Evolutionary conservation across 176 grass and related monocot genomes (phyloP).

Genomic region (Poa annua): DNA sequence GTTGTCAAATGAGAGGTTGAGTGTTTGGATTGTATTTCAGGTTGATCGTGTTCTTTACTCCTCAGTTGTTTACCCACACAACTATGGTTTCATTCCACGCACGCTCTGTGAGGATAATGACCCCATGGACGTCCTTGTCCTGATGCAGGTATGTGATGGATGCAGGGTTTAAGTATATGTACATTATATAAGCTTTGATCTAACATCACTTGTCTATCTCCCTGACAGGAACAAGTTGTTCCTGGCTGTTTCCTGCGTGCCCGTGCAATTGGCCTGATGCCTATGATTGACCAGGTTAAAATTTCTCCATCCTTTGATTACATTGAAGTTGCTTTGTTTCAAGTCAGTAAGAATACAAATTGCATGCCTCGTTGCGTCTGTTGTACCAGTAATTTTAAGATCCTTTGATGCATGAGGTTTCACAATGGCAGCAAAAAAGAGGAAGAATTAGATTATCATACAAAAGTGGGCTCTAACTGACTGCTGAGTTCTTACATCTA

Average conservation of each 20-base stretch:
- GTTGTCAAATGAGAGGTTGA: slow-evolving; percentile 1
- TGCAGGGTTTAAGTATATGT: slow-evolving; percentile 12
- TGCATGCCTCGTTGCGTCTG: not conserved
- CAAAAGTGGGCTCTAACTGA: slow-evolving; percentile 5
- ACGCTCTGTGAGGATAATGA: slow-evolving; percentile 93
- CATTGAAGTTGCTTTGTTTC: slow-evolving; percentile 34
- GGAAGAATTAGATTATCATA: not conserved
- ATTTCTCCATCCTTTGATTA: slow-evolving; percentile 20
- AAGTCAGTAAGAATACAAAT: slow-evolving; percentile 7
- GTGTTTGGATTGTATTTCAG: slow-evolving; percentile 52
- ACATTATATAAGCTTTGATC: slow-evolving; percentile 9
- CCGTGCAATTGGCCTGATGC: slow-evolving; percentile 98
- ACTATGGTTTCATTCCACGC: slow-evolving; percentile 96
- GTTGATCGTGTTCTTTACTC: slow-evolving; percentile 98
- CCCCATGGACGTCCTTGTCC: slow-evolving; percentile 86
- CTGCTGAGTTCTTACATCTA: slow-evolving; percentile 41
- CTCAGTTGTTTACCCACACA: slow-evolving; percentile 97
- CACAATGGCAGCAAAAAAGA: not conserved
- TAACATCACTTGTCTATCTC: slow-evolving; percentile 13
- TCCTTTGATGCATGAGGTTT: slow-evolving; percentile 1
- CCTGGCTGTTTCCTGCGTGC: slow-evolving; percentile 92
- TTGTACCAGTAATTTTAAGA: slow-evolving; percentile 29
- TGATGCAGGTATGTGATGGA: slow-evolving; percentile 81
- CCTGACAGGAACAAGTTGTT: slow-evolving; percentile 79
- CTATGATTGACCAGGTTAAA: slow-evolving; percentile 98